phyloP scores from a whole-genome alignment of 2,329 filamentous ascomycete species.

The Trichoderma koningii region DNA sequence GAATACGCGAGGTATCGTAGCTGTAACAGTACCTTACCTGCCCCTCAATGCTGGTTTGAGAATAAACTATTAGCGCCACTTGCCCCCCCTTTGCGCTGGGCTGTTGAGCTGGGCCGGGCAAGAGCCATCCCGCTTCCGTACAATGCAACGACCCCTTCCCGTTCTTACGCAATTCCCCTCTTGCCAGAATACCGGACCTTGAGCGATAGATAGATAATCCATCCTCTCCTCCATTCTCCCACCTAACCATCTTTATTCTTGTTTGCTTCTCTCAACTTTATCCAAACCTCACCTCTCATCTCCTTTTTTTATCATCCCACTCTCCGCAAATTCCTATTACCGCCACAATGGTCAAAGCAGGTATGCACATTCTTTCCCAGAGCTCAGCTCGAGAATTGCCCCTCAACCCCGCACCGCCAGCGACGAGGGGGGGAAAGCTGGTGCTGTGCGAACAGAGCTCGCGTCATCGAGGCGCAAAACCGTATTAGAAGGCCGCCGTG shows the following conservation, averaged over 20 bases:
- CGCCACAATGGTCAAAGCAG: slow-evolving; percentile 29
- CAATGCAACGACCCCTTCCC: not conserved
- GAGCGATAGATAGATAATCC: not conserved
- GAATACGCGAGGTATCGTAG: not conserved
- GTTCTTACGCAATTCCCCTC: slow-evolving; percentile 17
- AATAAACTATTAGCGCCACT: not conserved
- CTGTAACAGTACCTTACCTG: too few species aligned
- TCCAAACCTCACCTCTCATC: not conserved
- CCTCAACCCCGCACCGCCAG: slow-evolving; percentile 28
- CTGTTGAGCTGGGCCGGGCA: not conserved
- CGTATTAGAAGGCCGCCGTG: not conserved
- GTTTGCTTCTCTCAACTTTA: not conserved
- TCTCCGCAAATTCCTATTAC: slow-evolving; percentile 4
- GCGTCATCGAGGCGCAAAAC: slow-evolving; percentile 2
- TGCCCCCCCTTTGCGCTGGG: not conserved
- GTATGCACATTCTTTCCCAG: slow-evolving; percentile 4
- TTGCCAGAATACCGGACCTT: not conserved
- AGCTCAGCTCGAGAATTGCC: slow-evolving; percentile 4
- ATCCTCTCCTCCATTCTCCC: slow-evolving; percentile 1
- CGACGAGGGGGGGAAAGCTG: not conserved
- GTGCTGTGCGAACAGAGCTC: slow-evolving; percentile 14
- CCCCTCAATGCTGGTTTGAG: not conserved
- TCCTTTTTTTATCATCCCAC: too few species aligned
- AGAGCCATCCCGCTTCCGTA: not conserved
- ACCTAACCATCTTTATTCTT: not conserved